phyloP scores from a whole-genome alignment of 2,329 filamentous ascomycete species.

The Ceratocystis huliohia region DNA sequence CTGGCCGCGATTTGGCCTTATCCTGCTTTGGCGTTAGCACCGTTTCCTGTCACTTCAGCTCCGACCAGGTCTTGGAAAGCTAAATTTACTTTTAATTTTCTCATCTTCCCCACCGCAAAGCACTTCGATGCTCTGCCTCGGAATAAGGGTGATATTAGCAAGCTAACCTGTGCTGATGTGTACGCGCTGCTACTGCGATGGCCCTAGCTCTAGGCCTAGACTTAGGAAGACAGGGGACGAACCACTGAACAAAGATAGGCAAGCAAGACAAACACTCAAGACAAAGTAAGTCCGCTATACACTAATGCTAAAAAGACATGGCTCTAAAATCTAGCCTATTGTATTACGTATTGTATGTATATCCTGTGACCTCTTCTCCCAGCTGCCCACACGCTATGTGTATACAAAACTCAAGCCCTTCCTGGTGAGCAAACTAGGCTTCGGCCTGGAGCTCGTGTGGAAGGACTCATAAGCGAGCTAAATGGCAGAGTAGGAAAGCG shows the following conservation, averaged over 20 bases:
- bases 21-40: not conserved
- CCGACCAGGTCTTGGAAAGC: not conserved
- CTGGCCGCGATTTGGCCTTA: not conserved
- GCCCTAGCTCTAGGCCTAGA: not conserved
- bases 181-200: not conserved
- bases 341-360: not conserved
- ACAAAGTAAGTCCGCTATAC: not conserved
- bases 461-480: no score
- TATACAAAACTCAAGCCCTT: not conserved
- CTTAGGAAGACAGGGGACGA: not conserved
- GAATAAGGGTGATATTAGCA: no score
- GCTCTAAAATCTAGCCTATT: no score
- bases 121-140: no score
- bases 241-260: not conserved
- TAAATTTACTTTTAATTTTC: not conserved
- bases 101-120: not conserved
- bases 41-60: slow-evolving; percentile 1
- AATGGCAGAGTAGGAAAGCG: no score
- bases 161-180: not conserved
- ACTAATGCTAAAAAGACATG: not conserved
- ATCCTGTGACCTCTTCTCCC: no score
- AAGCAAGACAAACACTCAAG: not conserved
- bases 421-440: not conserved
- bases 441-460: not conserved
- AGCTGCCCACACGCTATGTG: not conserved